Base-by-base conservation (phyloP, 1,284 basidiomycete species). In the Cerioporus squamosus region DNA sequence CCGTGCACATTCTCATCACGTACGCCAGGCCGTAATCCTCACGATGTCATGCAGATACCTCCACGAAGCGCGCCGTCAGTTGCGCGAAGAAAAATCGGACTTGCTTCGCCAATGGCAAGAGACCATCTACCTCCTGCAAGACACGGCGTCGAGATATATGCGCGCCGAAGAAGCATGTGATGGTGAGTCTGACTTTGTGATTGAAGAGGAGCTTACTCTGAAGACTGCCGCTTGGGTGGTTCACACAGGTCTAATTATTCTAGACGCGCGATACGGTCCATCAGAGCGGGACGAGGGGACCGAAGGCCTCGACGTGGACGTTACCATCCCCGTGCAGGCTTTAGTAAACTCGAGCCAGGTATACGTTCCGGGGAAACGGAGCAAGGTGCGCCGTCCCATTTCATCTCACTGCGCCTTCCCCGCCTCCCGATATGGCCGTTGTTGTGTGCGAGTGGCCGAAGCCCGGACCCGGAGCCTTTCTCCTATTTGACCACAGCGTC, bases 241-340 rank as follows among this genome's bases (percentile, higher is more conserved):
- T 20, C 40, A 42, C 68, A 36, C 60, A 90, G 90, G 92, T 51
- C 78, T 95, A 42, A 80, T 95, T 51, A 84, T 95, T 62, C 69
- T 87, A 42, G 83, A 87, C 56, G 93, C 91, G 3, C 80, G 75
- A 39, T 95, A 94, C 71, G 87, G 88, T 43, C 77, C 80, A 44
- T 70, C 74, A 31, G 81, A 84, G 61, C 77, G 78, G 48, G 81
- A 84, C 62, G 79, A 80, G 51, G 79, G 78, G 57, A 75, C 78
- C 5, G 72, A 77, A 55, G 83, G 83, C 51, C 77, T 90, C 24
- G 75, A 80, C 45, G 81, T 93, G 63, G 87, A 95, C 72, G 92
- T 95, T 39, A 90, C 87, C 18, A 77, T 91, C 31, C 85, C 95
- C 3, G 70, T 97, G 26, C 94, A 96, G 77, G 87, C 92, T 23